Evolutionary conservation across 2,329 filamentous ascomycete genomes (phyloP).

Genomic region (Biscogniauxia mediterranea): DNA sequence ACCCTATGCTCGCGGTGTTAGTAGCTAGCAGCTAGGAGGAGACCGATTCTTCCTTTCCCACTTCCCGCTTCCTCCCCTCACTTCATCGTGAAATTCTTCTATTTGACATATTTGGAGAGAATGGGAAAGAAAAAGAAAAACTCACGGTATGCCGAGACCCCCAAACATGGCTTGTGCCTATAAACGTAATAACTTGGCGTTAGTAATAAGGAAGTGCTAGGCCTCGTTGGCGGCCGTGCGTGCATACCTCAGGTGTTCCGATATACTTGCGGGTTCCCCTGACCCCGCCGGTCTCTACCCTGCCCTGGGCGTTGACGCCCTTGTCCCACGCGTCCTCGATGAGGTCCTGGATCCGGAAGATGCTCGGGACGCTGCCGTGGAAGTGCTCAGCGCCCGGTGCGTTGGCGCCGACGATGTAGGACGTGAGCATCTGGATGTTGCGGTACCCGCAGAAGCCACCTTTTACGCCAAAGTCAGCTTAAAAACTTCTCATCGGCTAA

Average conservation of each 20-base stretch:
- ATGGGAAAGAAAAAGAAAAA: slow-evolving; percentile 7
- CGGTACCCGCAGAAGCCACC: slow-evolving; percentile 94
- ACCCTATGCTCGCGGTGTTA: slow-evolving; percentile 43
- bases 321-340: slow-evolving; percentile 88
- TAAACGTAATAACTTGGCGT: not conserved
- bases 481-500: too few species aligned
- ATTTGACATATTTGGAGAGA: not conserved
- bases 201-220: not conserved
- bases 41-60: too few species aligned
- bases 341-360: slow-evolving; percentile 79
- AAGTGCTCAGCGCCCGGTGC: slow-evolving; percentile 61
- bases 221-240: not conserved
- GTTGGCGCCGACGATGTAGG: slow-evolving; percentile 66
- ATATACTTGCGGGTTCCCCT: slow-evolving; percentile 92
- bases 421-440: slow-evolving; percentile 89
- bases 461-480: slow-evolving; percentile 31
- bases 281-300: slow-evolving; percentile 82
- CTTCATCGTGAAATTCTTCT: not conserved
- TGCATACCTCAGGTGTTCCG: slow-evolving; percentile 78
- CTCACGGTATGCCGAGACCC: slow-evolving; percentile 65
- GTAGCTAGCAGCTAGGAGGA: not conserved
- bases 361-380: slow-evolving; percentile 62
- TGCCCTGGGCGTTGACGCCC: slow-evolving; percentile 73
- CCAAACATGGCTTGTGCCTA: slow-evolving; percentile 78
- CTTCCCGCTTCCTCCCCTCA: too few species aligned